Base-by-base conservation (phyloP, 495 filamentous ascomycete species). In the Penicillium herquei region DNA sequence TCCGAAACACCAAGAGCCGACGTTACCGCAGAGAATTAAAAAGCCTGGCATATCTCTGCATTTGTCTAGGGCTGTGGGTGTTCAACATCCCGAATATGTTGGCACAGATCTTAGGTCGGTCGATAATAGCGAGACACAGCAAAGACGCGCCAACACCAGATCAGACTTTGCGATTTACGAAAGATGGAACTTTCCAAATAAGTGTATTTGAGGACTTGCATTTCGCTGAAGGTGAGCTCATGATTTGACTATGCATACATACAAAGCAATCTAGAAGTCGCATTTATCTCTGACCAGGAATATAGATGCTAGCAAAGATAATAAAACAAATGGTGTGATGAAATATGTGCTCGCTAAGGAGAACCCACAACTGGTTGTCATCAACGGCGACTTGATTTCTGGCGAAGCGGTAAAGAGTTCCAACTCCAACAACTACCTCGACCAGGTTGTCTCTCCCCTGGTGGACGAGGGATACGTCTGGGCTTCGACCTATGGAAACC, bases 311-410 rank as follows among this genome's bases (percentile, higher is more conserved):
- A 35, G 49, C 4, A 47, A 56, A 26, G 88, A 92, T 69, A 61
- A 76, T 50, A 80, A 80, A 44, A 83, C 83, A 0, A 74, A 80
- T 40, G 62, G 68, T 6, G 81, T 89, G 7, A 83, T 91, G 67
- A 80, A 81, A 49, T 62, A 70, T 12, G 71, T 90, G 14, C 77
- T 92, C 3, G 69, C 80, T n/a, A 56, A 67, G 6, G 87, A 90
- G 59, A 58, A 66, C 0, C 56, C 77, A 0, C 72, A 84, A 26
- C 78, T 91, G 1, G 85, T 87, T 17, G 79, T 92, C 7, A 66
- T 92, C 1, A 92, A 91, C 50, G 87, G 88, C 35, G 88, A 91
- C 58, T 71, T 91, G 9, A 85, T 91, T 55, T 87, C 88, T 0
- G 86, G 88, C 18, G 85, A 91, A 56, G 82, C 83, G 52, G 81